Evolutionary conservation across 73 alveolate genomes (phyloP), one percentile per base, ranked within the genome.

Genomic region (Tetrahymena borealis): DNA sequence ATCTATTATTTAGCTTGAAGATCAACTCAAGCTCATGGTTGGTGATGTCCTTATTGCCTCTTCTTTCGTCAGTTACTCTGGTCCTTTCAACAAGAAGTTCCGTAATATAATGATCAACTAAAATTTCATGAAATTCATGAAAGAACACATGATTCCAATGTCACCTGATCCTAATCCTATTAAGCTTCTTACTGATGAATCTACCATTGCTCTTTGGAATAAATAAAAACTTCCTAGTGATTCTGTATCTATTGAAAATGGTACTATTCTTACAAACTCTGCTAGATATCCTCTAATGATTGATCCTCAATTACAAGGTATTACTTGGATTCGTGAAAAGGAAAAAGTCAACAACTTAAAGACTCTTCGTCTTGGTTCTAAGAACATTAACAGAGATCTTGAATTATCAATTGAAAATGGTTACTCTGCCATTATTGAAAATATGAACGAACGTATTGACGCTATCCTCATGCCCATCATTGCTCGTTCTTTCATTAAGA

Each of bases 31-130:
- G 35, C 99, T 98, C 90, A 94, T 99, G 90, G 97, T 98, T 24
- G 99, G 99, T 33, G 99, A 98, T 95, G 99, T 99, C 35, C 97
- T 99, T 60, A 96, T 99, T 37, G 99, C 99, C 20, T 94, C 99
- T 93, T 99, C 99, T 36, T 99, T 99, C 94, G 99, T 99, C 35
- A 97, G 99, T 35, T 99, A 99, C 94, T 98, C 99, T 31, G 99
- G 99, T 10, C 99, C 99, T 90, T 98, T 99, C 99, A 99, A 99
- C 96, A 99, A 99, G 96, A 97, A 97, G 90, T 98, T 97, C 95
- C 96, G 99, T 95, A 99, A 99, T 92, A 94, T 95, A 36, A 97
- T 98, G 93, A 98, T 95, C 78, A 98, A 98, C 95, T 97, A 97
- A 90, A 90, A 98, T 24, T 99, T 99, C 98, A 92, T 99, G 91